Evolutionary conservation across 352 stramenopile genomes (phyloP), one percentile per base, ranked within the genome.

Genomic region (Halophytophthora polymorphica): DNA sequence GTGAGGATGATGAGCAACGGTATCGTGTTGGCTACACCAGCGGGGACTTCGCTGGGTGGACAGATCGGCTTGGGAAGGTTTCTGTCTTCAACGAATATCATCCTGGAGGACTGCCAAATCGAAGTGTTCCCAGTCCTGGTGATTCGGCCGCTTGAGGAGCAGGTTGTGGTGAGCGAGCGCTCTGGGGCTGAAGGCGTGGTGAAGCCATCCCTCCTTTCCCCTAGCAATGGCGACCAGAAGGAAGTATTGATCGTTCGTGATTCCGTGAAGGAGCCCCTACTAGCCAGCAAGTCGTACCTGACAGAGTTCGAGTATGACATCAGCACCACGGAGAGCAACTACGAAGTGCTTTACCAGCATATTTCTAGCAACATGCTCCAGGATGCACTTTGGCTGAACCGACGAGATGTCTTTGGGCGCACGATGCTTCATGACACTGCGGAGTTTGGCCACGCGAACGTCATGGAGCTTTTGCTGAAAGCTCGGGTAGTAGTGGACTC

Each of bases 91-190:
- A 79, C 73, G 0, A 73, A 69, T 23, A 69, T 88, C 43, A 66
- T 57, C 4, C 53, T 88, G 3, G 64, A 83, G 39, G 67, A 76
- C 15, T 69, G 83, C 25, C 56, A 88, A 49, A 69, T 88, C 13
- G 77, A 88, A 50, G 77, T 86, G 5, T 88, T 84, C 35, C 77
- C 77, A 8, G 72, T 86, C 13, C 52, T 88, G 42, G 33, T 81
- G 25, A 71, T 88, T 58, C 73, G 71, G 17, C 73, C 77, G 6
- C 36, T 67, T 11, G 70, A 68, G 19, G 51, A 71, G 2, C 40
- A 66, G 13, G 23, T 77, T 22, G 56, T 65, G 18, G 45, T 82
- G 10, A 56, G 43, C 19, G 25, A 52, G 2, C 6, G 12, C 45
- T 29, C 13, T 23, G 12, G 37, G 10, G n/a, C 25, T 17, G 44